Percentiles rank a stretch among this genome's conserved stretches.
These are phyloP conservation scores for Hermanozyma aechmeae DNA, from an alignment of 805 yeast genomes.

Conservation along the genomic window DNA sequence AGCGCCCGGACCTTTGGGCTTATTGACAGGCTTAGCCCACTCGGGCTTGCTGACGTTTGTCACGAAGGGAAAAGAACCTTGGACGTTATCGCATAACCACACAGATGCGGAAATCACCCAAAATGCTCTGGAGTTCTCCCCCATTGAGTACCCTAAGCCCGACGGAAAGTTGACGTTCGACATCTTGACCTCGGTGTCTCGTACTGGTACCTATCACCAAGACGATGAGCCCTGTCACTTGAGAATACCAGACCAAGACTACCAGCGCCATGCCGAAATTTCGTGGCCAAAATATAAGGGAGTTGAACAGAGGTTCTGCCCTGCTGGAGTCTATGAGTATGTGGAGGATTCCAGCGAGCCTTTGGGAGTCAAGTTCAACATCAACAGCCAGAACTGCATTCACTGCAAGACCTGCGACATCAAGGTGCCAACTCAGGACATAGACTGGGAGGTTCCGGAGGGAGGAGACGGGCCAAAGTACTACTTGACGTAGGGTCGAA, in stretches of 20 bases:
- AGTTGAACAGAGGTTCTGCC: constrained; percentile 87
- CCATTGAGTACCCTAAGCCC: constrained; percentile 90
- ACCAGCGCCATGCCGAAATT: constrained; percentile 53
- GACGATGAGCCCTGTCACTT: constrained; percentile 91
- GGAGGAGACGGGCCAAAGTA: constrained; percentile 99
- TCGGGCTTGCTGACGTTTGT: constrained; percentile 79
- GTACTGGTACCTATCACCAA: constrained; percentile 94
- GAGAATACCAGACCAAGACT: constrained; percentile 51
- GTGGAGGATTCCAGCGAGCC: constrained; percentile 51
- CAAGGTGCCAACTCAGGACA: constrained; percentile 91
- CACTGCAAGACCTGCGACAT: constrained; percentile 99
- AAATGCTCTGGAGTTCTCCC: constrained; percentile 54
- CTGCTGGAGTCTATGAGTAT: constrained; percentile 97
- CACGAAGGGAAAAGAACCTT: constrained; percentile 73
- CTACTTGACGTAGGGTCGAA: constrained; percentile 71
- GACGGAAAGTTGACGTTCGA: constrained; percentile 92
- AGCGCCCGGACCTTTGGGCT: constrained; percentile 43
- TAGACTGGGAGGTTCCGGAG: constrained; percentile 95
- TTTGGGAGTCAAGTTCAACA: constrained; percentile 75
- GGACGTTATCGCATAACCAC: constrained; percentile 67
- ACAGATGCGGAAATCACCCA: constrained; percentile 70
- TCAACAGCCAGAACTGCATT: constrained; percentile 94
- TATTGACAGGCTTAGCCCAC: constrained; percentile 72
- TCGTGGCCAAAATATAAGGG: constrained; percentile 78
- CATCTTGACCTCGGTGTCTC: constrained; percentile 83